phyloP scores from a whole-genome alignment of 805 yeast species.

The Wickerhamiella parazyma region DNA sequence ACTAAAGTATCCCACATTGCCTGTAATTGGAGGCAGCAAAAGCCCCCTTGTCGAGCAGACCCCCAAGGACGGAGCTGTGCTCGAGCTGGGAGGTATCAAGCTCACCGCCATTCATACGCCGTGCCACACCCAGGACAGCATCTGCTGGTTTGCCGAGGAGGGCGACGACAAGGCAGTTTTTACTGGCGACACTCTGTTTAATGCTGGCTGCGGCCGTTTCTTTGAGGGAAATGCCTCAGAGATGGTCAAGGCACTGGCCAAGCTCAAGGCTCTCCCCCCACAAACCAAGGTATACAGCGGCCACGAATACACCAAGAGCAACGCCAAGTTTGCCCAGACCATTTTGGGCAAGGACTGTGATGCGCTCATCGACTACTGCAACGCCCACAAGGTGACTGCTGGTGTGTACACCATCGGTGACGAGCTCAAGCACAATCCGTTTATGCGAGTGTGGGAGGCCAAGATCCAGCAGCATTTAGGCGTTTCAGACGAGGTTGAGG shows the following conservation, averaged over 20 bases:
- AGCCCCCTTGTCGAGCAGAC: conserved; percentile 59
- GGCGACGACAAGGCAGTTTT: conserved; percentile 64
- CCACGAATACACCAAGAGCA: conserved; percentile 84
- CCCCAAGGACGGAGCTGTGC: conserved; percentile 49
- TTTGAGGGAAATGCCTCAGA: conserved; percentile 80
- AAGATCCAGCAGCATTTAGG: conserved; percentile 48
- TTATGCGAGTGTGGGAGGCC: conserved; percentile 64
- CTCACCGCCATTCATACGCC: conserved; percentile 87
- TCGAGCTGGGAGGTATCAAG: conserved; percentile 51
- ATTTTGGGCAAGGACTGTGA: conserved; percentile 45
- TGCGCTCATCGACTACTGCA: conserved; percentile 38
- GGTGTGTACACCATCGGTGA: conserved; percentile 77
- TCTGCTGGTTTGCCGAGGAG: conserved; percentile 72
- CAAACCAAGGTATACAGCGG: conserved; percentile 80
- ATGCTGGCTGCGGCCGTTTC: conserved; percentile 91
- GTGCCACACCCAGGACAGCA: conserved; percentile 94
- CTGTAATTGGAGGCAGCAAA: conserved; percentile 73
- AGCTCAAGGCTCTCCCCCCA: conserved; percentile 46
- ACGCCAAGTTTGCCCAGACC: conserved; percentile 62
- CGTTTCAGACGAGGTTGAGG: conserved; percentile 33
- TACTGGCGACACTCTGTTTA: conserved; percentile 92
- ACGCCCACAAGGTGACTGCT: conserved; percentile 56
- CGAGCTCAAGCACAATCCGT: conserved; percentile 74
- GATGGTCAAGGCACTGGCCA: conserved; percentile 61
- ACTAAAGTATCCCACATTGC: conserved; percentile 33